Base-by-base conservation (phyloP, 805 yeast genomes). In the Ogataea nitratoaversa region DNA sequence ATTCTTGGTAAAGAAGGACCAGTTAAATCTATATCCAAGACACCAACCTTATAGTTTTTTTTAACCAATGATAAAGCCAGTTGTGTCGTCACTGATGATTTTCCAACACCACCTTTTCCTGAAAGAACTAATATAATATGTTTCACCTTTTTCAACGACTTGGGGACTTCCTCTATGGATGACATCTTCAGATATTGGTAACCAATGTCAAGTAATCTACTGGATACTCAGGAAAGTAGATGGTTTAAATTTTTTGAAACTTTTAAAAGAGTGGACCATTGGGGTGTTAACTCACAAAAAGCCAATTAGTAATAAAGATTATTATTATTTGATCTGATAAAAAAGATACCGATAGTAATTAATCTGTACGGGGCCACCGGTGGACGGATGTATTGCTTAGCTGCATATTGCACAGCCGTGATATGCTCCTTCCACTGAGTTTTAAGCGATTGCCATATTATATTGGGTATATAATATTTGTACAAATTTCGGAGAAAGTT, bases 51-150 rank as follows among this genome's bases (percentile, higher is more conserved):
- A 54, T 60, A 78, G 2, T 93, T 95, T 56, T 74, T 68, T 12
- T 70, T 65, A 5, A 81, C 86, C 23, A 93, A 68, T 0, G 90
- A 71, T n/a, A 93, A 70, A 0, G 97, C 98, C 1, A 89, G 70
- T 58, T 93, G 99, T 0, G 96, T 86, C 3, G 99, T 90, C 2
- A 93, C 89, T 0, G 97, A 88, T 11, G 96, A 88, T 59, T 93
- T 93, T 2, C 99, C 99, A 1, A 93, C 99, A 19, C 99, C 97
- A 22, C 97, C 97, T 61, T 89, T 89, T 1, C 97, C 99, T 0
- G 96, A 88, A 3, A 93, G 75, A 9, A 93, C 81, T 27, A 93
- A 70, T 3, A 89, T 59, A 4, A 93, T 79, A 58, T 91, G 95
- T 51, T 81, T 79, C 24, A 91, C 82, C 37, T 73, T 66, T 19